phyloP scores from a whole-genome alignment of 139 green algal species.

The Chlorella sp. region DNA sequence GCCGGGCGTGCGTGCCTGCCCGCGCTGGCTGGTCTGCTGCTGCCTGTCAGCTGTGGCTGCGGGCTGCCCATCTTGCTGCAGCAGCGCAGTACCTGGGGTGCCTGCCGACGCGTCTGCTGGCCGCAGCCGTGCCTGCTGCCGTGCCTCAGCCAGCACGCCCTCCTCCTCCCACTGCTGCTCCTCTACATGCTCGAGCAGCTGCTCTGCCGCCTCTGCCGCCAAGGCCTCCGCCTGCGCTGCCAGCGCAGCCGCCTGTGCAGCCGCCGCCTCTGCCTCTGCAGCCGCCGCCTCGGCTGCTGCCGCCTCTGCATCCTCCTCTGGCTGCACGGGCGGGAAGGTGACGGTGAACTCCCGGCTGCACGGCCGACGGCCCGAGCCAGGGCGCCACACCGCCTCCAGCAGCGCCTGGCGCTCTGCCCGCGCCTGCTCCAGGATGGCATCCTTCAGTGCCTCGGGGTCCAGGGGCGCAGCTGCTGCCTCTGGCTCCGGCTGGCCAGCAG shows the following conservation, averaged over 20 bases:
- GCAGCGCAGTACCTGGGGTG: neutral
- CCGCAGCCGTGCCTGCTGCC: neutral
- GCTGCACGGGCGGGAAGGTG: neutral
- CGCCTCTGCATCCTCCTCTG: neutral
- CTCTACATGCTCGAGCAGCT: neutral
- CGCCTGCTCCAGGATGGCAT: constrained; percentile 46
- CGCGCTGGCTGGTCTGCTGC: constrained; percentile 17
- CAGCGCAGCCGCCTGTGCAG: neutral
- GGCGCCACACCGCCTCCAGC: constrained; percentile 3
- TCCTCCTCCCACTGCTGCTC: neutral
- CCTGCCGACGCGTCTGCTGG: neutral
- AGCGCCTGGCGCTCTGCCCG: constrained; percentile 20
- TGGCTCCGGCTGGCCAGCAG: neutral
- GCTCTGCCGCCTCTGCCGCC: neutral
- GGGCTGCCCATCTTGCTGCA: neutral
- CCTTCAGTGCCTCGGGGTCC: constrained; percentile 45
- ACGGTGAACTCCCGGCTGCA: constrained; percentile 17
- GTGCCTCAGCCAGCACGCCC: no score
- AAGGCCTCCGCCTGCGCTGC: neutral
- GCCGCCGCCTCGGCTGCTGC: neutral
- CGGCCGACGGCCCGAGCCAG: constrained; percentile 17
- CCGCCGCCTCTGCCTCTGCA: neutral
- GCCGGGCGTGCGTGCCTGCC: constrained; percentile 14
- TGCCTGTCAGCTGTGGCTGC: neutral
- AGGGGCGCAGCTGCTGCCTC: neutral